phyloP scores from a whole-genome alignment of 2,329 filamentous ascomycete species.

The Aureobasidium leucospermi region DNA sequence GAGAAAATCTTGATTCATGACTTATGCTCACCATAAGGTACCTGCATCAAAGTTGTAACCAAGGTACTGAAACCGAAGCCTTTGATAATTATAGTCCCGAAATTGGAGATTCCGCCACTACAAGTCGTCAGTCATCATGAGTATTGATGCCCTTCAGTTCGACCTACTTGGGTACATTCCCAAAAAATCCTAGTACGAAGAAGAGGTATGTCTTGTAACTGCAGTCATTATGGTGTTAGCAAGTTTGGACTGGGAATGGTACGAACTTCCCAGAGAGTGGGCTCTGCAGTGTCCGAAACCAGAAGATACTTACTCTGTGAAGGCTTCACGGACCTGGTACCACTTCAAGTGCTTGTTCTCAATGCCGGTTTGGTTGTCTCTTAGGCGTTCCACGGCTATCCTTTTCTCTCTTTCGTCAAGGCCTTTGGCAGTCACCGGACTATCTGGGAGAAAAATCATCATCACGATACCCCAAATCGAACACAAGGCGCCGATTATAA shows the following conservation, averaged over 20 bases:
- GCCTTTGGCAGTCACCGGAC: conserved; percentile 46
- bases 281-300: no score
- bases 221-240: background rate
- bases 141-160: no score
- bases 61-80: conserved; percentile 48
- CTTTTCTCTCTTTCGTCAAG: conserved; percentile 44
- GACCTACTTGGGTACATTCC: conserved; percentile 32
- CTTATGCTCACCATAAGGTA: conserved; percentile 32
- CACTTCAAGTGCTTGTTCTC: conserved; percentile 50
- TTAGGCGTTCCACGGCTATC: conserved; percentile 46
- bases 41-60: conserved; percentile 45
- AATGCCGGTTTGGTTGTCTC: conserved; percentile 51
- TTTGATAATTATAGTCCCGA: conserved; percentile 41
- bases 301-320: conserved; percentile 32
- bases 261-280: no score
- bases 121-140: background rate
- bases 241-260: no score
- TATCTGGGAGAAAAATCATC: conserved; percentile 51
- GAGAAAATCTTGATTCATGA: no score
- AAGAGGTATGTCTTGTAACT: conserved; percentile 50
- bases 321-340: conserved; percentile 47
- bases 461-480: conserved; percentile 52
- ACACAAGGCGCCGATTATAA: conserved; percentile 50
- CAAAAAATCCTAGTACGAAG: conserved; percentile 41
- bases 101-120: conserved; percentile 48